A percentile compares a stretch with the other conserved stretches of the same genome.
Conservation (phyloP, 177 flowering plant genomes). For the Vitis hybrid region DNA sequence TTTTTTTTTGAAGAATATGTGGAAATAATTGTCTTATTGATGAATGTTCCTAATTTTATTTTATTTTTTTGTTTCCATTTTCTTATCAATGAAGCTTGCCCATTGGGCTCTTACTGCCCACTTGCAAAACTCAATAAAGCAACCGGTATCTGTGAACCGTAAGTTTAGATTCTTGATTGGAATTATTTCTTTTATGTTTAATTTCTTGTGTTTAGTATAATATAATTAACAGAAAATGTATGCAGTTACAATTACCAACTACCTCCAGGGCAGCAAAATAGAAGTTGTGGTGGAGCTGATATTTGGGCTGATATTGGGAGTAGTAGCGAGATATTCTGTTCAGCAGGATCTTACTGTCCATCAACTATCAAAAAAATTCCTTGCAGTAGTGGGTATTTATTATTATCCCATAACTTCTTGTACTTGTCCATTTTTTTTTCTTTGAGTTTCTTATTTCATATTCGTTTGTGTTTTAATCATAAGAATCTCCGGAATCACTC, state of each 20-base stretch:
- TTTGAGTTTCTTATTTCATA: conserved; percentile 7
- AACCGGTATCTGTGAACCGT: conserved; percentile 93
- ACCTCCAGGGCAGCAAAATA: conserved; percentile 74
- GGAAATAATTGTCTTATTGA: not conserved
- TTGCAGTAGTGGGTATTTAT: conserved; percentile 82
- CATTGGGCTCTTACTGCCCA: conserved; percentile 91
- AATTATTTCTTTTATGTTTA: not conserved
- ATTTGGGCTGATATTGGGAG: conserved; percentile 78
- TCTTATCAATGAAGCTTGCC: conserved; percentile 75
- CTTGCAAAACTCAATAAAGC: conserved; percentile 62
- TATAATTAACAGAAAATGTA: conserved; percentile 29
- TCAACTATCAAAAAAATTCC: conserved; percentile 56
- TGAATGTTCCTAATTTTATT: conserved; percentile 10
- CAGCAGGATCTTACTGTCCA: conserved; percentile 94
- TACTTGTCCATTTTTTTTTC: conserved; percentile 8
- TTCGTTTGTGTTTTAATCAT: conserved; percentile 1
- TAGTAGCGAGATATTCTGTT: conserved; percentile 76
- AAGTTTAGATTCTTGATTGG: conserved; percentile 40
- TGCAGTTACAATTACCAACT: conserved; percentile 84
- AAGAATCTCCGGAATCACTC: not conserved
- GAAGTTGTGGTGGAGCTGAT: conserved; percentile 95
- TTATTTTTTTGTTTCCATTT: conserved; percentile 7
- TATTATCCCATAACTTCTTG: conserved; percentile 31
- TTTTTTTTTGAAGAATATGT: too few relatives aligned
- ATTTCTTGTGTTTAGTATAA: conserved; percentile 17